Base-by-base conservation (phyloP, 2,329 filamentous ascomycete genomes). In the Diaporthe vaccinii region DNA sequence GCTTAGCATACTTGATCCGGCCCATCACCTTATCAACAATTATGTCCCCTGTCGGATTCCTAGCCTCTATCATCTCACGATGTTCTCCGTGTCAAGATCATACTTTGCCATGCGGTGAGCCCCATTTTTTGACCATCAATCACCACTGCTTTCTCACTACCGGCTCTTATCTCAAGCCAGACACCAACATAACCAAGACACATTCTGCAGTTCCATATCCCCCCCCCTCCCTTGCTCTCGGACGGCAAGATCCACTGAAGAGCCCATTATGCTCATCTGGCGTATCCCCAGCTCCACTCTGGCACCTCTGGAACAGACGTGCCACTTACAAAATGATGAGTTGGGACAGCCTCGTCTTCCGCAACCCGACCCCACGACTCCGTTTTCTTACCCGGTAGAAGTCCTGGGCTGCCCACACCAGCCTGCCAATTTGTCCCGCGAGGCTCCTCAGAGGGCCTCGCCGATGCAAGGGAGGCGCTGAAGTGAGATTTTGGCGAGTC, bases 201-300 rank as follows among this genome's bases (percentile, higher is more conserved):
- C n/a, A 44, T 15, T 17, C 34, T 34, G 34, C 34, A 25, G 10
- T 28, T 61, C 36, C 36, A n/a, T 25, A 7, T 15, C 8, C 2
- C 36, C 10, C 3, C 58, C 14, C 20, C 31, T 10, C 20, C n/a
- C 34, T 8, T 34, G 4, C 5, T 14, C 10, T 2, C 2, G 15
- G 36, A 28, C 17, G 12, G 36, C 57, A 41, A 41, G 31, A 39
- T 10, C 20, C 9, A 28, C 22, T 15, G 3, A 20, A 10, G 3
- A 22, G 46, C 4, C 12, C 9, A 8, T 36, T 20, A 8, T 14
- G 28, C 22, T 28, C 57, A 70, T 20, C 25, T 17, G 17, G 69
- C 74, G 15, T 53, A 72, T 4, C 69, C 69, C 51, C 67, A 73
- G 28, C 74, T 73, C 74, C 74, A 75, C n/a, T 73, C 36, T 20